These are phyloP conservation scores for Allium sativum DNA, from an alignment of 106 monocot genomes.

Conservation along the genomic window DNA sequence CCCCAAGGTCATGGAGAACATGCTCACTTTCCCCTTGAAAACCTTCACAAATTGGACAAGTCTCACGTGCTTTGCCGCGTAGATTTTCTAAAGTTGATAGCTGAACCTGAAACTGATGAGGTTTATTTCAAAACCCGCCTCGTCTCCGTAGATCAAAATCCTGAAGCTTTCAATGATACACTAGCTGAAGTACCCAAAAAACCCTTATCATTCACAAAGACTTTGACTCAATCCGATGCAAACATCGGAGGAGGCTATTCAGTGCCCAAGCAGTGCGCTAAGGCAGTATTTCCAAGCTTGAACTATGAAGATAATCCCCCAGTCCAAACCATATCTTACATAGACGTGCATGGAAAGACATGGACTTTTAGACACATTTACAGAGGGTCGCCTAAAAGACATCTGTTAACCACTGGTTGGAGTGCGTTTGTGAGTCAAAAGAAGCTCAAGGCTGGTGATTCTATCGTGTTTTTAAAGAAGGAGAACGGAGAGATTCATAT, in stretches of 20 bases:
- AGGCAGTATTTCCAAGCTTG: conserved; percentile 50
- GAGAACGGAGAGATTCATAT: conserved; percentile 46
- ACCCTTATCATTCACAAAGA: conserved; percentile 48
- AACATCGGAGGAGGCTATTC: conserved; percentile 56
- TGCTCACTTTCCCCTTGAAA: conserved; percentile 12
- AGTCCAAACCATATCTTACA: conserved; percentile 35
- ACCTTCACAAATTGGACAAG: conserved; percentile 7
- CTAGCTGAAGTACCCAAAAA: conserved; percentile 7
- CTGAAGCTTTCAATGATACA: conserved; percentile 2
- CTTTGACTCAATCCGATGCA: conserved; percentile 52
- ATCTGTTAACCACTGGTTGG: conserved; percentile 55
- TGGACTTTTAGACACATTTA: conserved; percentile 64
- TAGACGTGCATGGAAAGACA: conserved; percentile 47
- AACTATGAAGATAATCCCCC: conserved; percentile 51
- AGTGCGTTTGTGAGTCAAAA: conserved; percentile 57
- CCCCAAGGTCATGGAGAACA: conserved; percentile 57
- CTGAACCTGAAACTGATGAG: conserved; percentile 43
- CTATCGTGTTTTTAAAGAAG: conserved; percentile 50
- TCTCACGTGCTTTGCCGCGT: conserved; percentile 31
- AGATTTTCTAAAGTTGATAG: conserved; percentile 27
- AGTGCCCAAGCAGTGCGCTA: conserved; percentile 47
- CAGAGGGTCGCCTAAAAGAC: conserved; percentile 46
- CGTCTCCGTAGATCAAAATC: conserved; percentile 7
- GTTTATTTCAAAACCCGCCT: conserved; percentile 36
- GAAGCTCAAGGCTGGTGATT: conserved; percentile 54